Evolutionary conservation across 2,329 filamentous ascomycete species (phyloP), one percentile per base, ranked within the genome.

Genomic region (Colletotrichum cordylinicola): DNA sequence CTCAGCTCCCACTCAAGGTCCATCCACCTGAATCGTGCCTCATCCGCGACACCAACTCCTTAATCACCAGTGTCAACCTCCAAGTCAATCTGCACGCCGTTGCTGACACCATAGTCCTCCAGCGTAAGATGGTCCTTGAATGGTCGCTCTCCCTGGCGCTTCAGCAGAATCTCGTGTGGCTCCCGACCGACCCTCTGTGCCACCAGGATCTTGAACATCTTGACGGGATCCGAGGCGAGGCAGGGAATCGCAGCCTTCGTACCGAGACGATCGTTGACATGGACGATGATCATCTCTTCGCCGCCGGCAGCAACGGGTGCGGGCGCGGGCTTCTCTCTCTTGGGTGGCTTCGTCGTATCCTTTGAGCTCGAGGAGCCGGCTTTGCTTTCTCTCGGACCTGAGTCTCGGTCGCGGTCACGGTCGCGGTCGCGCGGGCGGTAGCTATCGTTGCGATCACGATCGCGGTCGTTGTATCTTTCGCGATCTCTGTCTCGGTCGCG

Each of bases 201-300:
- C 29, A 98, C 96, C 89, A 98, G 94, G 62, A 96, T 93, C 86
- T 98, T 98, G 87, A 98, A 95, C 76, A 96, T 90, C 78, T 93
- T 93, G 78, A 98, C 93, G 9, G 93, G 93, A 85, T 98, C 96
- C 4, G 92, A 94, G 1, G 95, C 93, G 73, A 98, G 88, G 83
- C 96, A 98, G 0, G 96, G 96, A 78, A 98, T 97, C 68, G 95
- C 94, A 18, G 96, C 95, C 82, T 98, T 98, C n/a, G 96, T 98
- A 15, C 96, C 96, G 43, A 98, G 88, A n/a, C 96, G 91, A 85
- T 98, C 96, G 83, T 98, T 98, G 82, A 98, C 93, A 81, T 96
- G 92, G 21, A 98, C 96, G 67, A 98, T 91, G 79, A 98, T 98
- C 94, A 98, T 98, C 72, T 95, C 93, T 82, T 98, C 94, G 8